Conservation (phyloP, 2,329 filamentous ascomycete species). For the Dichotomopilus funicola region DNA sequence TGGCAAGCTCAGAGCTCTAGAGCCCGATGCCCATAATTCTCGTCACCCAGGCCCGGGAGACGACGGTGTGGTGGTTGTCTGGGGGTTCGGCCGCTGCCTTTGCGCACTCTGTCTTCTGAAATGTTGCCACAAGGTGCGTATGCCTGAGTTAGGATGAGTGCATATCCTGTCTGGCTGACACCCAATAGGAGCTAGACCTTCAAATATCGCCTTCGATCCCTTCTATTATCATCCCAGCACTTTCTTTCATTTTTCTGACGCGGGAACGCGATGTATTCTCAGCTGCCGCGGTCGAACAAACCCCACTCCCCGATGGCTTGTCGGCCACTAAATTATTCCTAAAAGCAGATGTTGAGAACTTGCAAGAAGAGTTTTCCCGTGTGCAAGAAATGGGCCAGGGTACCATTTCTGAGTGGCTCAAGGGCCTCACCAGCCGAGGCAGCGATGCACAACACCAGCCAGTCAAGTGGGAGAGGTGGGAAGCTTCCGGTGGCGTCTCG, state of each 20-base stretch:
- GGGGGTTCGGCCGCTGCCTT: slow-evolving; percentile 61
- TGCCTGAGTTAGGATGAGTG: background rate
- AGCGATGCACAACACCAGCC: slow-evolving; percentile 54
- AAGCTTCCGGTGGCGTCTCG: slow-evolving; percentile 38
- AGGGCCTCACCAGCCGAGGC: slow-evolving; percentile 61
- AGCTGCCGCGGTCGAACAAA: slow-evolving; percentile 46
- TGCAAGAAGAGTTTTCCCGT: slow-evolving; percentile 56
- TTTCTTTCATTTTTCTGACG: slow-evolving; percentile 63
- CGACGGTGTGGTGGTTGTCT: slow-evolving; percentile 57
- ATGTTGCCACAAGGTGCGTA: slow-evolving; percentile 57
- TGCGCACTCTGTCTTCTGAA: slow-evolving; percentile 61
- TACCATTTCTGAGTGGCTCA: slow-evolving; percentile 70
- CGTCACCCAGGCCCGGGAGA: slow-evolving; percentile 57
- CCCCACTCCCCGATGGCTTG: slow-evolving; percentile 39
- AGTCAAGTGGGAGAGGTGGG: slow-evolving; percentile 71
- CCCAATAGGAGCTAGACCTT: slow-evolving; percentile 59
- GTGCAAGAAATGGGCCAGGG: slow-evolving; percentile 61
- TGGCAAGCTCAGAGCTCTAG: slow-evolving; percentile 33
- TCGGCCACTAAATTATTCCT: slow-evolving; percentile 62
- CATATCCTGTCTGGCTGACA: slow-evolving; percentile 18
- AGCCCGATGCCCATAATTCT: slow-evolving; percentile 31
- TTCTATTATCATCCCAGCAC: slow-evolving; percentile 57
- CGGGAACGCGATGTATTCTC: slow-evolving; percentile 54
- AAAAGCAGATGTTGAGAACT: slow-evolving; percentile 53
- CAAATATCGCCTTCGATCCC: slow-evolving; percentile 55